A percentile compares a stretch with the other conserved stretches of the same genome.
phyloP scores from a whole-genome alignment of 192 early-diverging fungal species.

The Jimgerdemannia lactiflua region DNA sequence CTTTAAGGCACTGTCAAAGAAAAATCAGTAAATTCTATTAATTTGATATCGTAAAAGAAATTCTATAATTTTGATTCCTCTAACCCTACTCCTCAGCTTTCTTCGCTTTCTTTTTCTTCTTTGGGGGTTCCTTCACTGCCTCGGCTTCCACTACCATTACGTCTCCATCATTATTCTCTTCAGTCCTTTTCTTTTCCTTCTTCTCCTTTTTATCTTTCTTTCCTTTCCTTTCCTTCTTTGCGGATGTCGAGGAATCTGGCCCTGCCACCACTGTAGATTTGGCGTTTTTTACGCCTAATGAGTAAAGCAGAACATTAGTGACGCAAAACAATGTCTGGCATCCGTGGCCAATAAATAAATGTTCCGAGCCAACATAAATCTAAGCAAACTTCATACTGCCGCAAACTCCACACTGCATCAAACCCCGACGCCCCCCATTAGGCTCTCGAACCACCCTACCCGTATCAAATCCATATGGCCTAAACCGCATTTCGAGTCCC shows the following conservation, averaged over 20 bases:
- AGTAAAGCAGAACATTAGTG: too few species aligned
- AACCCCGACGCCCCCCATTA: too few species aligned
- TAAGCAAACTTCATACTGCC: not conserved
- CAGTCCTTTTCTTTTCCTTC: constrained; percentile 21
- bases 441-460: not conserved
- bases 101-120: constrained; percentile 48
- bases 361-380: not conserved
- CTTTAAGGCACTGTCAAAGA: too few species aligned
- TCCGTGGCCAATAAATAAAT: not conserved
- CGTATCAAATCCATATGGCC: constrained; percentile 44
- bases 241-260: not conserved
- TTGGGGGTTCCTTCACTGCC: constrained; percentile 8
- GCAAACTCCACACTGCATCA: not conserved
- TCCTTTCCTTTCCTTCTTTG: not conserved
- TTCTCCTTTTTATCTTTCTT: constrained; percentile 11
- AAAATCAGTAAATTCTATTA: too few species aligned
- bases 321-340: too few species aligned
- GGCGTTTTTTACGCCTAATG: not conserved
- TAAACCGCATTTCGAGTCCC: constrained; percentile 47
- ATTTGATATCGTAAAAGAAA: too few species aligned
- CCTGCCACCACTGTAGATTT: not conserved
- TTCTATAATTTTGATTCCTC: too few species aligned
- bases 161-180: constrained; percentile 26
- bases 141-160: not conserved
- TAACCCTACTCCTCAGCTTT: constrained; percentile 10